Conservation (phyloP, 2,329 filamentous ascomycete species). For the Sclerotinia borealis region DNA sequence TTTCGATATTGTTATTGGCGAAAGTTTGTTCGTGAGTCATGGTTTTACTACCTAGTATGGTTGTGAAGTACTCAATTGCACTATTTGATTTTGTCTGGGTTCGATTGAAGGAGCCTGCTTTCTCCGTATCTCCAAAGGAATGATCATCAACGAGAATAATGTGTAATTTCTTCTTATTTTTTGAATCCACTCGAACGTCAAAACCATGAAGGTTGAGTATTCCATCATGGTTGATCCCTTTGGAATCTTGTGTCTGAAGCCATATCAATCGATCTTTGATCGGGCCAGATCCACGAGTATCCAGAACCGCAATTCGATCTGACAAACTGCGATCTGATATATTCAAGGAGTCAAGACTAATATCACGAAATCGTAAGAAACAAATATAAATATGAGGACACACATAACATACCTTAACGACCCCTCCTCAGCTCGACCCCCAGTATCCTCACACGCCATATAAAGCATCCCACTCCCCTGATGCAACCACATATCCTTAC, state of each 20-base stretch:
- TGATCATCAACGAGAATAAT: conserved; percentile 34
- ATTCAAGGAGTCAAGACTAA: conserved; percentile 23
- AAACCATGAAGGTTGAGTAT: conserved; percentile 33
- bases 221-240: conserved; percentile 22
- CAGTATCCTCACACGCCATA: conserved; percentile 26
- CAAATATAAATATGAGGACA: neutral
- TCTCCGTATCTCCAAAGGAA: conserved; percentile 29
- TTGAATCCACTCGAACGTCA: conserved; percentile 27
- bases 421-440: conserved; percentile 24
- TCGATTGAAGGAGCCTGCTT: conserved; percentile 16
- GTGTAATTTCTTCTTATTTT: conserved; percentile 18
- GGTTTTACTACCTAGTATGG: conserved; percentile 22
- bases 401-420: conserved; percentile 23
- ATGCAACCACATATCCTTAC: conserved; percentile 32
- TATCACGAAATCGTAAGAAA: neutral
- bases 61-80: conserved; percentile 34
- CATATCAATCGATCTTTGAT: conserved; percentile 23
- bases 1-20: conserved; percentile 27
- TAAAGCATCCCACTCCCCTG: conserved; percentile 27
- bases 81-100: conserved; percentile 30
- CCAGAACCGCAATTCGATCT: conserved; percentile 25
- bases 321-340: conserved; percentile 20
- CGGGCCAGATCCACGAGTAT: conserved; percentile 24
- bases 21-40: conserved; percentile 34
- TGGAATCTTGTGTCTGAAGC: conserved; percentile 22